A percentile compares a stretch with the other conserved stretches of the same genome.
Conservation (phyloP, 768 basidiomycete genomes). For the Nidula microcarpa region DNA sequence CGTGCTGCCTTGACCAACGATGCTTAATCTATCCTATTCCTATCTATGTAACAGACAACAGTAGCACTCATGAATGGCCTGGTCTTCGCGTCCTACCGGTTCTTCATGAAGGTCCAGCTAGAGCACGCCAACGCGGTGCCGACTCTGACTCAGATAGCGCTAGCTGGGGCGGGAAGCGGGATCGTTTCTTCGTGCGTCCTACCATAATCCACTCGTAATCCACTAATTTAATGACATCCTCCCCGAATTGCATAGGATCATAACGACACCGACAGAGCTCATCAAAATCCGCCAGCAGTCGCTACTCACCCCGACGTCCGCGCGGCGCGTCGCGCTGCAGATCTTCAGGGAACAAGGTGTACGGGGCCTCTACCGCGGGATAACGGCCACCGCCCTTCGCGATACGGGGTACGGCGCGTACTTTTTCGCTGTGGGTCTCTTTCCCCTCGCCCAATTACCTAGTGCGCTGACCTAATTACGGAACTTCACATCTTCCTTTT, state of each 20-base stretch:
- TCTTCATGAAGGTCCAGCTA: slow-evolving; percentile 69
- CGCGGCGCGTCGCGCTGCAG: slow-evolving; percentile 47
- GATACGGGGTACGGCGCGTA: slow-evolving; percentile 87
- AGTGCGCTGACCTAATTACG: background rate
- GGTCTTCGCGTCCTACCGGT: slow-evolving; percentile 82
- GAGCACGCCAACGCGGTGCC: slow-evolving; percentile 45
- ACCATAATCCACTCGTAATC: background rate
- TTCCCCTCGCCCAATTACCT: background rate
- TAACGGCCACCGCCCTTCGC: slow-evolving; percentile 67
- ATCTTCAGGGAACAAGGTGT: slow-evolving; percentile 58
- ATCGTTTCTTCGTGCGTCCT: slow-evolving; percentile 69
- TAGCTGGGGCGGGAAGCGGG: slow-evolving; percentile 82
- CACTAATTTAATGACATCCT: background rate
- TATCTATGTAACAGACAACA: background rate
- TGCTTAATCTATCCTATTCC: background rate
- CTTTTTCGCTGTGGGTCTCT: slow-evolving; percentile 62
- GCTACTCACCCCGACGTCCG: slow-evolving; percentile 42
- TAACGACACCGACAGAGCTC: slow-evolving; percentile 83
- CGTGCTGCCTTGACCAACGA: background rate
- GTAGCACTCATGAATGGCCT: slow-evolving; percentile 77
- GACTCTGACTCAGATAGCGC: slow-evolving; percentile 63
- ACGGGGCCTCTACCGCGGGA: slow-evolving; percentile 73
- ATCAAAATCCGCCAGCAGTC: slow-evolving; percentile 85
- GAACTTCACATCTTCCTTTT: background rate
- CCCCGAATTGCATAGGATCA: slow-evolving; percentile 36